Conservation (phyloP, 1,284 basidiomycete genomes). For the Termitomyces sp. region DNA sequence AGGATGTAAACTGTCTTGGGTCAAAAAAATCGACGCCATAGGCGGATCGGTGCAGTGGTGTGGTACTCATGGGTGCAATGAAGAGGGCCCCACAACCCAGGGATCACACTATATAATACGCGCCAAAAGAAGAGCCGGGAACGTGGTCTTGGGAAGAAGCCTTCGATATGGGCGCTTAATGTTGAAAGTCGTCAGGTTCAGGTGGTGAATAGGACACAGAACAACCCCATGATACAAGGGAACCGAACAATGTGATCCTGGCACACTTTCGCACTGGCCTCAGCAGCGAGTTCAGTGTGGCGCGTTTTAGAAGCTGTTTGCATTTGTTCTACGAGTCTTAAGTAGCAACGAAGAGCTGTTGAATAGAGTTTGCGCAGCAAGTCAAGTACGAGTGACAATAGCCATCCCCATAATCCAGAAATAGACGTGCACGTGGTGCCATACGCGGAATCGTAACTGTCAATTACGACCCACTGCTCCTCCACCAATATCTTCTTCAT, state of each 20-base stretch:
- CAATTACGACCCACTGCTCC: conserved; percentile 6
- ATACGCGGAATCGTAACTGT: conserved; percentile 8
- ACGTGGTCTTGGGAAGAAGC: background rate
- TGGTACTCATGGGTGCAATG: background rate
- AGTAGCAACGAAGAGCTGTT: background rate
- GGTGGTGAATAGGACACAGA: too few species aligned
- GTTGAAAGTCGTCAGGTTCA: background rate
- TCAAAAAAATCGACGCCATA: conserved; percentile 22
- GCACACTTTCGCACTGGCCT: too few species aligned
- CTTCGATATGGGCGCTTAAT: background rate
- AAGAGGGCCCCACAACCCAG: background rate
- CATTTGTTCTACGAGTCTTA: background rate
- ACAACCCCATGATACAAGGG: too few species aligned
- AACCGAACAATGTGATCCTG: too few species aligned
- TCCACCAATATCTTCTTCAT: background rate
- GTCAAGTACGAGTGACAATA: background rate
- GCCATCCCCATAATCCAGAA: background rate
- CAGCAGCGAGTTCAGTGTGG: background rate
- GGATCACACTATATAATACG: background rate
- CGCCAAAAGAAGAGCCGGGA: conserved; percentile 6
- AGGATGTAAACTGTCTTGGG: conserved; percentile 13
- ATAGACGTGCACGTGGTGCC: conserved; percentile 11
- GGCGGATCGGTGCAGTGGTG: conserved; percentile 9
- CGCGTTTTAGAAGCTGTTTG: background rate
- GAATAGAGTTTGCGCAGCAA: background rate